phyloP scores from a whole-genome alignment of 805 yeast species.

The Myxozyma neglecta region DNA sequence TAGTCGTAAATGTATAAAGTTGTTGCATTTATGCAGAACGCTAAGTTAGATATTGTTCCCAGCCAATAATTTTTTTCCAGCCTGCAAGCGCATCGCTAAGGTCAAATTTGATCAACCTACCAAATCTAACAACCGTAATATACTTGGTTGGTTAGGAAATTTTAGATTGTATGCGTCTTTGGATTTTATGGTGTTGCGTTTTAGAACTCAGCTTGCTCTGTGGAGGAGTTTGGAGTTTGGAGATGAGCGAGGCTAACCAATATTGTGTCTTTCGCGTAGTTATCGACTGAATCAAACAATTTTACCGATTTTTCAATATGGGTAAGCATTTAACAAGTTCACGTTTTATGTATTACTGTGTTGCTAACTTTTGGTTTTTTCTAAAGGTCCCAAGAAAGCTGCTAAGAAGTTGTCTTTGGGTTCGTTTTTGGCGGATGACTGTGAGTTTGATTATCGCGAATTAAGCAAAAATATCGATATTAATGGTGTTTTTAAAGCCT shows the following conservation, averaged over 20 bases:
- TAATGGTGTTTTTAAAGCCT: slow-evolving; percentile 7
- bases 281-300: not conserved
- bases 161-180: not conserved
- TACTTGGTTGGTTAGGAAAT: not conserved
- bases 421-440: slow-evolving; percentile 25
- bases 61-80: slow-evolving; percentile 11
- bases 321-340: slow-evolving; percentile 1
- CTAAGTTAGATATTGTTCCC: not conserved
- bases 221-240: no score
- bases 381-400: slow-evolving; percentile 10
- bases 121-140: not conserved
- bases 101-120: not conserved
- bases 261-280: not conserved
- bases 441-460: slow-evolving; percentile 7
- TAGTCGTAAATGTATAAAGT: not conserved
- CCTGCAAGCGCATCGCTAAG: not conserved
- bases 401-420: slow-evolving; percentile 28
- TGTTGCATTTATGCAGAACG: not conserved
- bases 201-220: not conserved
- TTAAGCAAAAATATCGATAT: not conserved
- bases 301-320: slow-evolving; percentile 3
- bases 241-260: not conserved
- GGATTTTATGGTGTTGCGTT: not conserved
- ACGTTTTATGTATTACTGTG: not conserved
- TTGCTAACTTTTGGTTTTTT: not conserved